These are phyloP conservation scores for Penicillium bovifimosum DNA, from an alignment of 495 filamentous ascomycete species.

Conservation along the genomic window DNA sequence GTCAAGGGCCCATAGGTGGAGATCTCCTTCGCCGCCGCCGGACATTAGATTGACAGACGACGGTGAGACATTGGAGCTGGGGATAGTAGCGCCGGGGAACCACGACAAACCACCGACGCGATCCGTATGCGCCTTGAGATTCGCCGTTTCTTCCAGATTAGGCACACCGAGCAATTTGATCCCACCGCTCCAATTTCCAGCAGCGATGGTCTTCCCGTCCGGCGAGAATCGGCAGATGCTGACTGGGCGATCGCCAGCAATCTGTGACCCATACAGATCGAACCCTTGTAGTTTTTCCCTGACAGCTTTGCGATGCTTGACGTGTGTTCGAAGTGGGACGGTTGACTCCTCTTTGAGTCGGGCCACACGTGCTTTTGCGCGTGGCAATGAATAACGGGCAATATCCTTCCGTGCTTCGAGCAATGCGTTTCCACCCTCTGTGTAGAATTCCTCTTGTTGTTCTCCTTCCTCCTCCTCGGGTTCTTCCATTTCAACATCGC, in stretches of 20 bases:
- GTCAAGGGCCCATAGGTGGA: constrained; percentile 86
- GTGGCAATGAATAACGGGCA: constrained; percentile 77
- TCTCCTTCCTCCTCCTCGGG: constrained; percentile 49
- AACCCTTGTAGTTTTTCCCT: constrained; percentile 79
- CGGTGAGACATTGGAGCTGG: constrained; percentile 59
- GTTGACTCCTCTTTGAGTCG: constrained; percentile 72
- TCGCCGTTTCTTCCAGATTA: constrained; percentile 67
- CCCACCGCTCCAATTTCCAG: constrained; percentile 85
- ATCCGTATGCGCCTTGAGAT: constrained; percentile 75
- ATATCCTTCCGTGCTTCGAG: constrained; percentile 75
- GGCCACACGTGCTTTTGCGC: constrained; percentile 69
- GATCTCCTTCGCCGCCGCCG: constrained; percentile 80
- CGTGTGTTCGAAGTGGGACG: constrained; percentile 80
- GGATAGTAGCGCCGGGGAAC: constrained; percentile 77
- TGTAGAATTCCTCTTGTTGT: constrained; percentile 95
- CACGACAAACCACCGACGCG: constrained; percentile 86
- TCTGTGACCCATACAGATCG: constrained; percentile 87
- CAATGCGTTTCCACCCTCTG: constrained; percentile 67
- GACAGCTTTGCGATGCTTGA: constrained; percentile 81
- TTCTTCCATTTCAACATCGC: constrained; percentile 60
- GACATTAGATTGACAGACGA: constrained; percentile 81
- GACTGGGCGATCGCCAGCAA: constrained; percentile 82
- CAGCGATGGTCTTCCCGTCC: constrained; percentile 74
- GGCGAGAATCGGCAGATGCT: constrained; percentile 89
- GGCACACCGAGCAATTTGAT: constrained; percentile 82